Percentiles rank a stretch among this genome's conserved stretches.
Evolutionary conservation across 2,329 filamentous ascomycete genomes (phyloP).

Genomic region (Sporothrix sp.): DNA sequence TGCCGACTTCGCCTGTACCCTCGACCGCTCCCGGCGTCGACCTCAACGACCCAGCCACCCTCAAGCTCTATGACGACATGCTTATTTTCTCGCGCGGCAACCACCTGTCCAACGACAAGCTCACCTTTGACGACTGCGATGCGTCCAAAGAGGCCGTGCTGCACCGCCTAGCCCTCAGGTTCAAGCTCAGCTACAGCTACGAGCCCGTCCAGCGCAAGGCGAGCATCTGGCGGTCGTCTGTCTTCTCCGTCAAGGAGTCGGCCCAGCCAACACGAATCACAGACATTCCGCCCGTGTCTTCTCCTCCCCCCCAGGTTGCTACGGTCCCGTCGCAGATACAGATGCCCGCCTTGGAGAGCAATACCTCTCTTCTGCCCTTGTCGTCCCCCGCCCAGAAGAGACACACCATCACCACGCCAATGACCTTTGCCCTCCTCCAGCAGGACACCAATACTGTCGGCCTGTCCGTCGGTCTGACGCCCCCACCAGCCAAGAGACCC

Average conservation of each 20-base stretch:
- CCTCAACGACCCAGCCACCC: conserved; percentile 18
- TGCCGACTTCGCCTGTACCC: too few relatives aligned
- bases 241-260: background rate
- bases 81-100: conserved; percentile 20
- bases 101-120: conserved; percentile 18
- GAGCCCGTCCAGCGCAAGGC: conserved; percentile 20
- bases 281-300: too few relatives aligned
- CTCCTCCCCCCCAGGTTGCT: too few relatives aligned
- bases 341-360: too few relatives aligned
- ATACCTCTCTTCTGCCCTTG: too few relatives aligned
- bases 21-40: conserved; percentile 9
- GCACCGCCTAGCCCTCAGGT: conserved; percentile 22
- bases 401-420: conserved; percentile 11
- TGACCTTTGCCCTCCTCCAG: conserved; percentile 7
- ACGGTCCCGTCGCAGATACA: too few relatives aligned
- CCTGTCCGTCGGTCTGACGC: conserved; percentile 2
- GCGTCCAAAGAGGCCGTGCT: conserved; percentile 21
- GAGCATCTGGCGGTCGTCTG: conserved; percentile 18
- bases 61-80: conserved; percentile 21
- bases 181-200: conserved; percentile 23
- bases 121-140: conserved; percentile 22
- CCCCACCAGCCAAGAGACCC: background rate
- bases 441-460: conserved; percentile 8
- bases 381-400: background rate
- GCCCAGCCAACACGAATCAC: background rate